Evolutionary conservation across 1,284 basidiomycete species (phyloP).

Genomic region (Sanghuangporus sanghuang): DNA sequence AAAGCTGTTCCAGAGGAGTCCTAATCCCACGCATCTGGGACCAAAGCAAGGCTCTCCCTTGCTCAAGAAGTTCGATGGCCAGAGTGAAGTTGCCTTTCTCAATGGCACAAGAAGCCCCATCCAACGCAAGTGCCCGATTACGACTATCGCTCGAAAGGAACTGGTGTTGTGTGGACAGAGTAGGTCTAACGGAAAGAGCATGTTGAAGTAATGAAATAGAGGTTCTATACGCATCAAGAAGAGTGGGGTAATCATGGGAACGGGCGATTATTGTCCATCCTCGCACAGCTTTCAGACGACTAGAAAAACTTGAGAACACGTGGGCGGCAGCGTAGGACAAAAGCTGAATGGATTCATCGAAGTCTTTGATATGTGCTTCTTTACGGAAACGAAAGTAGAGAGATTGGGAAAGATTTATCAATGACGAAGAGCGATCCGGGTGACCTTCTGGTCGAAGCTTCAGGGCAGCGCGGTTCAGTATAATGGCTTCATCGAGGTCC

Average conservation of each 20-base stretch:
- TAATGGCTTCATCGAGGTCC: too few species aligned
- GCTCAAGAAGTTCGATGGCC: neutral
- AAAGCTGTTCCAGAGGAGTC: neutral
- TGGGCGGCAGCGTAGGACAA: neutral
- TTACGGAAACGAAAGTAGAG: too few species aligned
- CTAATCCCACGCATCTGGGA: neutral
- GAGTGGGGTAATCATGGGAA: neutral
- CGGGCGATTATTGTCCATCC: neutral
- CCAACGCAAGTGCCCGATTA: neutral
- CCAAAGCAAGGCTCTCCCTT: too few species aligned
- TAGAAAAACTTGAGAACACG: neutral
- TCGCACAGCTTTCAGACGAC: neutral
- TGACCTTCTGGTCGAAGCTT: too few species aligned
- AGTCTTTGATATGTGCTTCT: neutral
- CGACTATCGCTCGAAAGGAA: neutral
- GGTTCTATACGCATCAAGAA: neutral
- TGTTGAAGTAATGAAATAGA: neutral
- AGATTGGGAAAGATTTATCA: too few species aligned
- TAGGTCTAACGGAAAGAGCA: neutral
- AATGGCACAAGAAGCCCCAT: neutral
- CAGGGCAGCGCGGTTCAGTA: too few species aligned
- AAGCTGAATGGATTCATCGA: neutral
- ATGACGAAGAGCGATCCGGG: too few species aligned
- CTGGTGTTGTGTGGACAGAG: neutral
- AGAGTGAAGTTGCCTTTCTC: neutral